These are phyloP conservation scores for Solanum chilense DNA, from an alignment of 257 asterid species.

Conservation along the genomic window DNA sequence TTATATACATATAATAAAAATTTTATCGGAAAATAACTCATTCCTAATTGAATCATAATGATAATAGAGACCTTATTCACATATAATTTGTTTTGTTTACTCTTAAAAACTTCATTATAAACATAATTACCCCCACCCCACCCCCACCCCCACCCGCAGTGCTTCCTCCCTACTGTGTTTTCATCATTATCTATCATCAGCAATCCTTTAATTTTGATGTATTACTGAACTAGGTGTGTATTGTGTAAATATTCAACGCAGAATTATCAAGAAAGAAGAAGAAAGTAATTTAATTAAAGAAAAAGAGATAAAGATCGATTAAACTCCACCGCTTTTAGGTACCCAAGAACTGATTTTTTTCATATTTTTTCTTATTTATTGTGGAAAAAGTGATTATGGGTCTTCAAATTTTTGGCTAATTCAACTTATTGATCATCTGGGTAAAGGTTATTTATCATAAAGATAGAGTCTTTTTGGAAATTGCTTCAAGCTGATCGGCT, in stretches of 20 bases:
- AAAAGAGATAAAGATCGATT: background rate
- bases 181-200: slow-evolving; percentile 1
- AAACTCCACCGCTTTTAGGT: background rate
- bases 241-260: background rate
- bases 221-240: background rate
- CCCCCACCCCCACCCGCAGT: background rate
- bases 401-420: background rate
- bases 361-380: too few species aligned
- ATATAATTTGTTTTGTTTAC: background rate
- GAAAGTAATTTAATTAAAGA: background rate
- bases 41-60: background rate
- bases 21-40: too few species aligned
- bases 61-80: background rate
- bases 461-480: background rate
- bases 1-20: too few species aligned
- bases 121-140: background rate
- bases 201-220: background rate
- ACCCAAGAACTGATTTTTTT: background rate
- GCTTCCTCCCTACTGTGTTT: background rate
- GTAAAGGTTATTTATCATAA: background rate
- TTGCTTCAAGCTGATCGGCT: background rate
- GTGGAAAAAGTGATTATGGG: background rate
- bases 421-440: background rate
- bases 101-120: background rate
- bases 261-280: background rate